phyloP scores from a whole-genome alignment of 2,329 filamentous ascomycete genomes.

The Simplicillium sp. region DNA sequence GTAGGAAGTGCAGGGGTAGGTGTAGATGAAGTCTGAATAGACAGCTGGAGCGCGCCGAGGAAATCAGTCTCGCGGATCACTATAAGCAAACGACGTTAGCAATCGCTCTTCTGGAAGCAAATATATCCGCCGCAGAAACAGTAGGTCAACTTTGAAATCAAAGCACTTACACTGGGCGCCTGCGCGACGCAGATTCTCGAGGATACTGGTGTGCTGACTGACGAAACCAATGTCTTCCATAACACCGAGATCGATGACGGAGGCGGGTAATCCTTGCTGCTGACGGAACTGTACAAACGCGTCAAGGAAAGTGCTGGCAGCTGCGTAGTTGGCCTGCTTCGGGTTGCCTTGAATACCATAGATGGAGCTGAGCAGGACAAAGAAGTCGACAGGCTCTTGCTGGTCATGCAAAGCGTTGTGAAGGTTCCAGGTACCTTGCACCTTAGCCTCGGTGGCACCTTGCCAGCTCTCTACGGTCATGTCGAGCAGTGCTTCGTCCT shows the following conservation, averaged over 20 bases:
- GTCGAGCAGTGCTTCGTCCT: conserved; percentile 14
- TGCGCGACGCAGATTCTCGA: too few relatives aligned
- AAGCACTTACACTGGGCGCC: too few relatives aligned
- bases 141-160: too few relatives aligned
- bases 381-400: conserved; percentile 22
- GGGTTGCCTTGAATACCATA: conserved; percentile 20
- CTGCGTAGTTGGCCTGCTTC: conserved; percentile 28
- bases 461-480: conserved; percentile 26
- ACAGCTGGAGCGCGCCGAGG: too few relatives aligned
- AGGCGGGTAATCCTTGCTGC: conserved; percentile 2
- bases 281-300: conserved; percentile 24
- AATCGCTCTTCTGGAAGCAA: too few relatives aligned
- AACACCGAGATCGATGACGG: conserved; percentile 22
- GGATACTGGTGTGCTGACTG: too few relatives aligned
- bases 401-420: conserved; percentile 11
- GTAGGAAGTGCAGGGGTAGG: too few relatives aligned
- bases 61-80: too few relatives aligned
- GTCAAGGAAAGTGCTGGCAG: conserved; percentile 30
- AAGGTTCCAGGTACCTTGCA: conserved; percentile 29
- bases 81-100: too few relatives aligned
- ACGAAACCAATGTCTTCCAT: conserved; percentile 26
- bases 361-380: conserved; percentile 21
- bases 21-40: too few relatives aligned
- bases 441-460: conserved; percentile 21
- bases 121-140: too few relatives aligned